Evolutionary conservation across 1,284 basidiomycete species (phyloP).

Genomic region (Coniophora puteana): DNA sequence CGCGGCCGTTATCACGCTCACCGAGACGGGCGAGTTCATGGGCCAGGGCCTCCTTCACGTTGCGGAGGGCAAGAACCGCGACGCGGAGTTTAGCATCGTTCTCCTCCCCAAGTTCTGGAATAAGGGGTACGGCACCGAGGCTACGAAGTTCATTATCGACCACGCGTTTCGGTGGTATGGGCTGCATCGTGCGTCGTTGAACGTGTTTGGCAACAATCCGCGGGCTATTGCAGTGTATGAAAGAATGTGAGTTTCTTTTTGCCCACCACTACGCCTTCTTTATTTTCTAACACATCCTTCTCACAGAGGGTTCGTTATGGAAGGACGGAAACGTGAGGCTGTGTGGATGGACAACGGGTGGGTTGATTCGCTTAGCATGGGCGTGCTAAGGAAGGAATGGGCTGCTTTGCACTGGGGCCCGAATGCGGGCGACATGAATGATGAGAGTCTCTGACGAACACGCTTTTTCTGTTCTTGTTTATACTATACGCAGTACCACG

Average conservation of each 20-base stretch:
- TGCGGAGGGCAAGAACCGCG: constrained; percentile 23
- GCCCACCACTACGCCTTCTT: no score
- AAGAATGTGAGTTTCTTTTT: constrained; percentile 28
- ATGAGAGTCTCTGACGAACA: no score
- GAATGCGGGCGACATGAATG: no score
- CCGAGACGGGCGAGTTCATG: constrained; percentile 31
- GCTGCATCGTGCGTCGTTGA: constrained; percentile 31
- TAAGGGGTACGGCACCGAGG: constrained; percentile 32
- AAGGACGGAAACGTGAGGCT: constrained; percentile 26
- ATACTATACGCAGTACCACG: no score
- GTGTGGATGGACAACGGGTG: constrained; percentile 24
- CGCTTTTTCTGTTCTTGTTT: no score
- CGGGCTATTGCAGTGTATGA: constrained; percentile 29
- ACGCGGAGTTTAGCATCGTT: constrained; percentile 29
- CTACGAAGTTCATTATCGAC: constrained; percentile 27
- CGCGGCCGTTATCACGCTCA: constrained; percentile 28
- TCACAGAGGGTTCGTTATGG: constrained; percentile 24
- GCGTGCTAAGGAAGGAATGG: constrained; percentile 28
- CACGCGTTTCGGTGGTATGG: constrained; percentile 29
- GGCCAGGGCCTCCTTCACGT: constrained; percentile 31
- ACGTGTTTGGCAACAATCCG: constrained; percentile 25
- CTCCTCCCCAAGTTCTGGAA: constrained; percentile 28
- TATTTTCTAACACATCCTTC: no score
- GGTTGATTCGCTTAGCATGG: constrained; percentile 27
- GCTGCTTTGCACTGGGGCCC: no score